Conservation (phyloP, 345 rosid genomes). For the Durio zibethinus region DNA sequence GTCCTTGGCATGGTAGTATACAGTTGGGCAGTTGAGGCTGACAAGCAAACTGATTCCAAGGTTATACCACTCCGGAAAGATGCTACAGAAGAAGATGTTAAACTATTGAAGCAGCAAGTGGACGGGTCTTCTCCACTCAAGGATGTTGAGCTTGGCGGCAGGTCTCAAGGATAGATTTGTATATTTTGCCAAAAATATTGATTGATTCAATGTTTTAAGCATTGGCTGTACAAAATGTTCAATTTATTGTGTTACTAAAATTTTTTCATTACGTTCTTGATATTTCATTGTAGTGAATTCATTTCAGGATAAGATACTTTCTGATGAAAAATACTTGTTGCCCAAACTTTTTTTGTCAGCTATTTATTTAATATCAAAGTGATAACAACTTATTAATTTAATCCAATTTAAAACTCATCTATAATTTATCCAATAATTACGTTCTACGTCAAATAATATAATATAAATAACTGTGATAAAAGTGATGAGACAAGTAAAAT, state of each 20-base stretch:
- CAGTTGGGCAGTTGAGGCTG: conserved; percentile 33
- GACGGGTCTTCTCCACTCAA: conserved; percentile 8
- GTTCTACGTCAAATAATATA: too few species aligned
- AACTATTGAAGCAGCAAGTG: conserved; percentile 20
- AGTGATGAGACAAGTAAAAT: too few species aligned
- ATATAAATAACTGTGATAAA: too few species aligned
- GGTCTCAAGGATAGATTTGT: conserved; percentile 2
- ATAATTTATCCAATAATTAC: too few species aligned
- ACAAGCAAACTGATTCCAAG: conserved; percentile 18
- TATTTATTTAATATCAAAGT: background rate
- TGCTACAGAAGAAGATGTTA: conserved; percentile 18
- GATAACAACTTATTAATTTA: background rate
- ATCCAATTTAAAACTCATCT: background rate
- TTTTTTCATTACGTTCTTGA: background rate
- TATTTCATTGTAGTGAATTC: background rate
- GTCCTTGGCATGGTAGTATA: conserved; percentile 40
- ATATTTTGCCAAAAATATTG: background rate
- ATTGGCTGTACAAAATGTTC: background rate
- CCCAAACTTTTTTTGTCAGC: background rate
- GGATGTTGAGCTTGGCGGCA: conserved; percentile 30
- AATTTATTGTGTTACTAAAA: background rate
- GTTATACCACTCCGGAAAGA: background rate
- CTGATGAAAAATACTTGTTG: background rate
- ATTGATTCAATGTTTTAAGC: background rate
- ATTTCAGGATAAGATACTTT: background rate